Evolutionary conservation across 768 basidiomycete genomes (phyloP), one percentile per base, ranked within the genome.

Genomic region (Sporobolomyces roseus): DNA sequence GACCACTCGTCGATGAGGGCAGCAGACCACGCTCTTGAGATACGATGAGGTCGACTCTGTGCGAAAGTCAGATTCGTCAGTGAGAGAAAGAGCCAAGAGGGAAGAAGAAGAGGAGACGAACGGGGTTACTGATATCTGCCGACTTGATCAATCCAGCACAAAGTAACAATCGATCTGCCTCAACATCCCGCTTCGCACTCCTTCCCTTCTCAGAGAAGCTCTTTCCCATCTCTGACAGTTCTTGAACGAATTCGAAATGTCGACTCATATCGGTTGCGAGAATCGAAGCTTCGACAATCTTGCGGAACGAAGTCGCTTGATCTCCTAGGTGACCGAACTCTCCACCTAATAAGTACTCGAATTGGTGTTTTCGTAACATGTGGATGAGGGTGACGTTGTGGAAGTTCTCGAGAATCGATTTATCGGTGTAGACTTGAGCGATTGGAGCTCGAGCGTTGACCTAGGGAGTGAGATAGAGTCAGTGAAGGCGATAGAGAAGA

Each of bases 101-200:
- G 45, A 46, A 46, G 12, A 13, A 46, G 23, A 46, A 41, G 38
- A 23, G 10, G 45, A 46, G 3, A 85, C 93, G 72, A 77, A 96
- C 93, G 21, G 96, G 94, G 78, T 99, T 99, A 77, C 91, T 93
- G 76, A 99, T 98, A 80, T 99, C 96, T 23, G 94, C 93, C 76
- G 93, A 96, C 79, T 99, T 98, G 78, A 99, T 86, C 59, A 99
- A 80, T 4, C 89, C 89, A 75, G 97, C 92, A 77, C 91, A 94
- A 29, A 92, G 78, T 61, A 94, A 79, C 30, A 89, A 81, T 73
- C 88, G 83, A 61, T 86, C 83, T 23, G 72, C 61, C 68, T 75
- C 73, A 35, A 58, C 38, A n/a, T 74, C 73, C 45, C 58, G 53
- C n/a, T 56, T 41, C 33, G 32, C 48, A 38, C 66, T 50, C 14